phyloP scores from a whole-genome alignment of 2,329 filamentous ascomycete genomes.

The Nothopassalora personata region DNA sequence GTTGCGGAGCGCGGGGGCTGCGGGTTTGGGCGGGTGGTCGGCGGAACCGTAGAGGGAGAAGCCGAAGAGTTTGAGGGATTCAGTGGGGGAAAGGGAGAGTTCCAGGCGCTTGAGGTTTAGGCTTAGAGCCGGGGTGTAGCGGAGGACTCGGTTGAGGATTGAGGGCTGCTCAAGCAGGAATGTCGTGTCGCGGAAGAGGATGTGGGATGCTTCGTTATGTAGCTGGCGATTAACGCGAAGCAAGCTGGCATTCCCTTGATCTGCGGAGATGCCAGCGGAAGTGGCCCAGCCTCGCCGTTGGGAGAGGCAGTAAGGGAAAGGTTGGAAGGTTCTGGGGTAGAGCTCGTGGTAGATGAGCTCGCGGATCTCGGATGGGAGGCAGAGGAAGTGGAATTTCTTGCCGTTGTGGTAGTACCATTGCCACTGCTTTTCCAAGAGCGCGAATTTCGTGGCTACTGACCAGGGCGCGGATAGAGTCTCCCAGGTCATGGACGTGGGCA shows the following conservation, averaged over 20 bases:
- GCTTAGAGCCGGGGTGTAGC: neutral
- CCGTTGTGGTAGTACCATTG: conserved; percentile 6
- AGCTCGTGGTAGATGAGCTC: conserved; percentile 17
- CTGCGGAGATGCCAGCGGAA: neutral
- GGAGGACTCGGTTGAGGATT: conserved; percentile 14
- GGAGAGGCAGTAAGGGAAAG: neutral
- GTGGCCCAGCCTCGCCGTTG: neutral
- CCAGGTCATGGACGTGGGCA: neutral
- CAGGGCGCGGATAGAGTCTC: neutral
- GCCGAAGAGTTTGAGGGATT: conserved; percentile 25
- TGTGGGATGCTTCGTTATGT: conserved; percentile 17
- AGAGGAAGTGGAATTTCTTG: conserved; percentile 11
- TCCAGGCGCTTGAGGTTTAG: conserved; percentile 18
- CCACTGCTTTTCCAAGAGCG: conserved; percentile 9
- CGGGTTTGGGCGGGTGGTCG: neutral
- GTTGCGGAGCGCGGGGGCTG: conserved; percentile 1
- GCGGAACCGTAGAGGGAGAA: neutral
- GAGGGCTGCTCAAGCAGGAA: conserved; percentile 18
- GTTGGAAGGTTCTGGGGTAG: conserved; percentile 1
- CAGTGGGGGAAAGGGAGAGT: conserved; percentile 18
- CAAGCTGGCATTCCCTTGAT: conserved; percentile 6
- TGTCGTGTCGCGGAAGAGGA: conserved; percentile 17
- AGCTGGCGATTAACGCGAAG: conserved; percentile 19
- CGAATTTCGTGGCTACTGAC: neutral
- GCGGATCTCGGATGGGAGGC: conserved; percentile 25